Percentiles rank a stretch among this genome's conserved stretches.
Conservation (phyloP, 2,329 filamentous ascomycete genomes). For the Verticillium nubilum region DNA sequence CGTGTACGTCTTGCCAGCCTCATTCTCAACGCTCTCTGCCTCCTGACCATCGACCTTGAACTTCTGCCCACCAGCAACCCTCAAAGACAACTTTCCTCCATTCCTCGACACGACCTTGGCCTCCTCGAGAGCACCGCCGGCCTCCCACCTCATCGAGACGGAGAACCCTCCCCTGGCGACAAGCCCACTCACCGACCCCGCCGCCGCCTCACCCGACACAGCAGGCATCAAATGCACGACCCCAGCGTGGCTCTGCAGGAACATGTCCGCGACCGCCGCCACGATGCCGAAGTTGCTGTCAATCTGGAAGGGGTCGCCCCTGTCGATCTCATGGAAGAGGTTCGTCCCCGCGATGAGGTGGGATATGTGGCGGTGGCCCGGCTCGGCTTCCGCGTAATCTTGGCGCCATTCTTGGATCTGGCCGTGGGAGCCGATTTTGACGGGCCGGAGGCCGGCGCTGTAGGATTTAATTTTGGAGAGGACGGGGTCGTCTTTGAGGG, state of each 20-base stretch:
- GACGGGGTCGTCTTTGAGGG: background rate
- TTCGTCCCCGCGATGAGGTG: slow-evolving; percentile 41
- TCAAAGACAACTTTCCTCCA: slow-evolving; percentile 14
- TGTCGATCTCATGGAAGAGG: slow-evolving; percentile 25
- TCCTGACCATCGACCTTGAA: slow-evolving; percentile 14
- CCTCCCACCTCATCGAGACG: slow-evolving; percentile 15
- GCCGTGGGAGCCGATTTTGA: slow-evolving; percentile 3
- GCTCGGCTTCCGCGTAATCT: slow-evolving; percentile 33
- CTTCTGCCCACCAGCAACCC: slow-evolving; percentile 10
- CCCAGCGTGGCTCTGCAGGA: slow-evolving; percentile 30
- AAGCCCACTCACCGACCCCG: background rate
- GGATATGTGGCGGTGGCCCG: slow-evolving; percentile 44
- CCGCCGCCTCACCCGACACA: background rate
- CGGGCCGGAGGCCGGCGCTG: background rate
- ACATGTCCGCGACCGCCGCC: slow-evolving; percentile 35
- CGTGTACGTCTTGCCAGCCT: background rate
- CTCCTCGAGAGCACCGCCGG: slow-evolving; percentile 7
- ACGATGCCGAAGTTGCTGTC: slow-evolving; percentile 43
- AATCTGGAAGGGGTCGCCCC: slow-evolving; percentile 32
- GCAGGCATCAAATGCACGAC: slow-evolving; percentile 20
- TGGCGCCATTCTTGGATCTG: slow-evolving; percentile 6
- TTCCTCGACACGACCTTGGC: slow-evolving; percentile 16
- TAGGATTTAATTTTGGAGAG: background rate
- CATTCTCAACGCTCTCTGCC: background rate
- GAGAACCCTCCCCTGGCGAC: slow-evolving; percentile 15